Base-by-base conservation (phyloP, 768 basidiomycete genomes). In the Kwoniella mangroviensis region DNA sequence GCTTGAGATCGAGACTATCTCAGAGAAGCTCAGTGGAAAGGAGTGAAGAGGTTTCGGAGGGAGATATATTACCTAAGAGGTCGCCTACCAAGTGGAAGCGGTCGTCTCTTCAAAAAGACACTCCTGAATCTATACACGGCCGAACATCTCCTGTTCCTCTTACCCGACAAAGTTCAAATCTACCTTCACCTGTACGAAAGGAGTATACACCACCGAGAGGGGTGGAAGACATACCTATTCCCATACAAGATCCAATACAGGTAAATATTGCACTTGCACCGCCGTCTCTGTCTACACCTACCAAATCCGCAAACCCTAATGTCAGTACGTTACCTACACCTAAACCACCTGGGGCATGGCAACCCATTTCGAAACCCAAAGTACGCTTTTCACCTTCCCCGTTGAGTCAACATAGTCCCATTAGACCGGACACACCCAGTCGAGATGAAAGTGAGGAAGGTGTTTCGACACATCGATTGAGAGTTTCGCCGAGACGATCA, bases 381-480 rank as follows among this genome's bases (percentile, higher is more conserved):
- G 72, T 75, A 17, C 69, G 74, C 7, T 75, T 75, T 24, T 58
- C n/a, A 4, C 65, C 65, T 58, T 74, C 74, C 2, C 74, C 74
- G 0, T 41, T 73, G 12, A 28, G 69, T 28, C 45, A 70, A 21
- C 55, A 24, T 6, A 58, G 55, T 28, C 65, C 65, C 12, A 3
- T 42, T 7, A 41, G 40, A 22, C 66, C n/a, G 19, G 51, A 63
- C 57, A 60, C 49, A 56, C 62, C 12, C 17, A 19, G n/a, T n/a
- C 34, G 41, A 26, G 34, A 26, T 4, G 28, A 49, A 6, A 26
- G 21, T 17, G 71, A 68, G 34, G 70, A 51, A 34, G 71, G 70
- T 0, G 69, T 68, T 15, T 71, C 69, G n/a, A 63, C 76, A 9
- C 73, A 76, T 63, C 69, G 74, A 4, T 21, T 79, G 24, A 75